A percentile compares a stretch with the other conserved stretches of the same genome.
Evolutionary conservation across 176 grass and related monocot genomes (phyloP).

Genomic region (Carex parvula): DNA sequence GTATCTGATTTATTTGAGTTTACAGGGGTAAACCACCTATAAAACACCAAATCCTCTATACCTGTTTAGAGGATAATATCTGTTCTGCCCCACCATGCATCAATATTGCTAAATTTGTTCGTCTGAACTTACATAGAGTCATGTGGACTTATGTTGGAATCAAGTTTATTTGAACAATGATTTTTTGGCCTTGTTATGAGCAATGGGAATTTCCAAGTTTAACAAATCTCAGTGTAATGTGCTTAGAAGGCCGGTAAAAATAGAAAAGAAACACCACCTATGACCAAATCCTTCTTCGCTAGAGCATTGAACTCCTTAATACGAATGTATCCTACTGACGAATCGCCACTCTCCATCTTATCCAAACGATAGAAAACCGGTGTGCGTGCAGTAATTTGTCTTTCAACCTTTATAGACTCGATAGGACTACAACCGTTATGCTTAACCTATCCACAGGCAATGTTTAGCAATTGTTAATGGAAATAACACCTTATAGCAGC

Average conservation of each 20-base stretch:
- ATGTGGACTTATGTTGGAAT: neutral
- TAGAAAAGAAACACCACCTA: slow-evolving; percentile 48
- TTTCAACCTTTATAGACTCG: slow-evolving; percentile 86
- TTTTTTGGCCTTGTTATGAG: neutral
- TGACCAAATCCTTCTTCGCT: slow-evolving; percentile 99
- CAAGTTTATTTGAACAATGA: neutral
- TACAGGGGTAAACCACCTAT: neutral
- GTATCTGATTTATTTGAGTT: neutral
- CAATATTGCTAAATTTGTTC: neutral
- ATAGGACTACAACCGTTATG: slow-evolving; percentile 71
- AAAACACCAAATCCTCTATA: too few species aligned
- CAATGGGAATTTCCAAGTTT: neutral
- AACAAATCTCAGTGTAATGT: neutral
- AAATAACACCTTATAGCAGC: slow-evolving; percentile 8
- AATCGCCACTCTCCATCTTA: slow-evolving; percentile 63
- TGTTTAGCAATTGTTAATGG: slow-evolving; percentile 27
- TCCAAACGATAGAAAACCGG: slow-evolving; percentile 93
- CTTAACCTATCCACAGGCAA: slow-evolving; percentile 63
- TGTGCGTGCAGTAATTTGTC: slow-evolving; percentile 68
- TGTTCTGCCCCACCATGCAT: neutral
- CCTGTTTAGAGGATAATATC: too few species aligned
- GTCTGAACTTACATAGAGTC: neutral
- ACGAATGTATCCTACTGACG: slow-evolving; percentile 77
- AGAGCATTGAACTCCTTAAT: slow-evolving; percentile 98
- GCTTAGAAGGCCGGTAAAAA: neutral